These are phyloP conservation scores for Fusarium tanahbumbuense DNA, from an alignment of 2,329 filamentous ascomycete species.

Conservation along the genomic window DNA sequence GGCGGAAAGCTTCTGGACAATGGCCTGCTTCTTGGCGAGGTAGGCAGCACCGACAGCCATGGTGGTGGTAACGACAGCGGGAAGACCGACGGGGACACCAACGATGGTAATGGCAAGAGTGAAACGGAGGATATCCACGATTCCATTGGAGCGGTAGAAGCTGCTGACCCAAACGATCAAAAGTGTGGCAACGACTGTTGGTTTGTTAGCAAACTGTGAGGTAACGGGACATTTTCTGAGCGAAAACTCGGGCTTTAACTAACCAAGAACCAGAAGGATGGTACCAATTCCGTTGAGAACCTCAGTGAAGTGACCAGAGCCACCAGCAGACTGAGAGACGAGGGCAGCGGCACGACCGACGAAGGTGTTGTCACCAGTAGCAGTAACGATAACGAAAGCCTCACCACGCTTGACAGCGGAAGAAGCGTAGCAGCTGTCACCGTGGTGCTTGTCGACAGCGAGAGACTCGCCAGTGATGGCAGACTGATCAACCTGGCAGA, in stretches of 20 bases:
- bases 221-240: no score
- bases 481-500: conserved; percentile 92
- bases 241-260: no score
- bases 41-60: conserved; percentile 95
- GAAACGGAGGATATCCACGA: conserved; percentile 83
- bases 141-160: conserved; percentile 87
- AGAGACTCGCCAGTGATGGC: conserved; percentile 93
- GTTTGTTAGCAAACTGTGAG: no score
- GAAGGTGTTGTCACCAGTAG: conserved; percentile 90
- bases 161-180: conserved; percentile 77
- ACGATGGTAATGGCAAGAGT: conserved; percentile 91
- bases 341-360: conserved; percentile 89
- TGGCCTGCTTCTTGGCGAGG: conserved; percentile 91
- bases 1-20: conserved; percentile 91
- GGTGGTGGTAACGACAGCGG: conserved; percentile 91
- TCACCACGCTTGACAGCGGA: conserved; percentile 92
- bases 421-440: conserved; percentile 84
- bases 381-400: conserved; percentile 83
- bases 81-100: conserved; percentile 92
- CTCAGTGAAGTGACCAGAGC: conserved; percentile 89
- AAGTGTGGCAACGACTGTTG: conserved; percentile 75
- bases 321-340: conserved; percentile 79
- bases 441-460: conserved; percentile 87
- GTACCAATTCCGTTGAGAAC: conserved; percentile 89
- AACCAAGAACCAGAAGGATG: conserved; percentile 76